Percentiles rank a stretch among this genome's conserved stretches.
Evolutionary conservation across 495 filamentous ascomycete genomes (phyloP).

Genomic region (Aspergillus cavernicola): DNA sequence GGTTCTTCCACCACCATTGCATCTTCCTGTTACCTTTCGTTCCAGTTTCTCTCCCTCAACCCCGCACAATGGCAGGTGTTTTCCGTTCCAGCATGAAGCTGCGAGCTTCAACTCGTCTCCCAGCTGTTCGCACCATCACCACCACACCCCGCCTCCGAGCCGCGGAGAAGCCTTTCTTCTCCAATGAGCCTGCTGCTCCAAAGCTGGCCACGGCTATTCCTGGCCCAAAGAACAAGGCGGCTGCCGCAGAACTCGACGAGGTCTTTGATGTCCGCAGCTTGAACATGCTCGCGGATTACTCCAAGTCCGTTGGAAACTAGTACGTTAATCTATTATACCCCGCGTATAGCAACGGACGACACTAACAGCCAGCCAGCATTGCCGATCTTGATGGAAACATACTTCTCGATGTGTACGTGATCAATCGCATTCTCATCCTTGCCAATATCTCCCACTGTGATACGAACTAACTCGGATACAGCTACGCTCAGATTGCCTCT

Average conservation of each 20-base stretch:
- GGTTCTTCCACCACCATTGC: neutral
- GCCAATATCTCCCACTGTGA: neutral
- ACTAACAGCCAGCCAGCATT: constrained; percentile 55
- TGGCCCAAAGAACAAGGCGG: constrained; percentile 69
- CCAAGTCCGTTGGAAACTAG: constrained; percentile 62
- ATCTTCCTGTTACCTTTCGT: neutral
- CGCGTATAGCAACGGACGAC: neutral
- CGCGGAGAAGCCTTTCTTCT: constrained; percentile 56
- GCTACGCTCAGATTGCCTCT: constrained; percentile 93
- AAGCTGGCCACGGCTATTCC: constrained; percentile 75
- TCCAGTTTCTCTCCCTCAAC: neutral
- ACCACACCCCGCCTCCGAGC: constrained; percentile 40
- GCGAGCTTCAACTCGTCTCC: constrained; percentile 37
- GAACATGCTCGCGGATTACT: constrained; percentile 88
- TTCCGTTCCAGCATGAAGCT: constrained; percentile 42
- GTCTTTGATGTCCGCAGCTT: constrained; percentile 92
- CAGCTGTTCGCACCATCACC: constrained; percentile 36
- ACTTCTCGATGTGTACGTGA: constrained; percentile 70
- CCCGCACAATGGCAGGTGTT: constrained; percentile 40
- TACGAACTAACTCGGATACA: constrained; percentile 25
- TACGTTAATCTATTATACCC: constrained; percentile 27
- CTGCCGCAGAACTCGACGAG: constrained; percentile 68
- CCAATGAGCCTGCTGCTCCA: constrained; percentile 73
- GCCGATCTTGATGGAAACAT: constrained; percentile 73
- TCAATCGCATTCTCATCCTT: neutral